Evolutionary conservation across 139 green algal genomes (phyloP), one percentile per base, ranked within the genome.

Genomic region (Asterochloris erici): DNA sequence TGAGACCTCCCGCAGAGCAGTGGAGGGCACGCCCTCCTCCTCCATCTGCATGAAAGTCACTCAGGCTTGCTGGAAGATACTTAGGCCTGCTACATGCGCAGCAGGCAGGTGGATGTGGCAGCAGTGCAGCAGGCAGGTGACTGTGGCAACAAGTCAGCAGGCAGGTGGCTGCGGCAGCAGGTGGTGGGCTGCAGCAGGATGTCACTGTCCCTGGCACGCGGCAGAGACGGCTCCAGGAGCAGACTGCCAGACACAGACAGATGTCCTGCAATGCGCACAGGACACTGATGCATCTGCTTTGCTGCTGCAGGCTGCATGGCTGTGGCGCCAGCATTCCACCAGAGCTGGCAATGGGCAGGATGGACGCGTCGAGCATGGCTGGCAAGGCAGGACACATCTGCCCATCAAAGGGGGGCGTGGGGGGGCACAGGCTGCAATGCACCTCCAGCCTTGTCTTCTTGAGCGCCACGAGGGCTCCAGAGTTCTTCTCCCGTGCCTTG

Each of bases 361-460:
- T n/a, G n/a, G n/a, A n/a, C n/a, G n/a, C n/a, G n/a, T n/a, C n/a
- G 38, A 54, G 38, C 38, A 54, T 54, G 38, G 38, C 38, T 54
- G 38, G 38, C 38, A 54, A 54, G 38, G 38, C 38, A 54, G 38
- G n/a, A 54, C 38, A 54, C 38, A 9, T 73, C 21, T 4, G 21
- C 68, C 2, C 2, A 4, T 27, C 68, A 27, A 23, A 27, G 73
- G 61, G 9, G 28, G 14, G 47, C 75, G 69, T n/a, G 16, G 13
- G 75, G 14, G 38, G 38, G 38, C 21, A 81, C 11, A 27, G 15
- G 11, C 27, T 28, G 28, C 17, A 66, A 23, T 29, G 71, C 28
- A 82, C 84, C 79, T 87, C 84, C 17, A 87, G 62, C n/a, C 84
- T 68, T 13, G 84, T 99, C 84, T 99, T 98, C 85, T 99, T 99